Evolutionary conservation across 2,329 filamentous ascomycete genomes (phyloP).

Genomic region (Knoxdaviesia proteae): DNA sequence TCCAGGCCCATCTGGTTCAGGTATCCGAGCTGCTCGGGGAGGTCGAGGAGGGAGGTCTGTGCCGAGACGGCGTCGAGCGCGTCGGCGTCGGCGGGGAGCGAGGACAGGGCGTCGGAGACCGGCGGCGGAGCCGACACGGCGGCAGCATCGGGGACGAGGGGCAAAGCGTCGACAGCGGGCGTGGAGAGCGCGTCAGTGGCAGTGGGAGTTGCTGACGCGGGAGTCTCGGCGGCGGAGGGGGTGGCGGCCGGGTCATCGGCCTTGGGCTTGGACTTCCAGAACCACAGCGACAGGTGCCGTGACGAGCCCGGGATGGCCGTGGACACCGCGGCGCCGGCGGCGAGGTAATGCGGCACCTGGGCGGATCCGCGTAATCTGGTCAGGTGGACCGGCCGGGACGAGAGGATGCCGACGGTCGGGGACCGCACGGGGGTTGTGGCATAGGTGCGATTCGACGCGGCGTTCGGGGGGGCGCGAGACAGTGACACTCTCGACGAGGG

Average conservation of each 20-base stretch:
- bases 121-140: conserved; percentile 2
- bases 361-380: conserved; percentile 1
- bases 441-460: too few relatives aligned
- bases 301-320: conserved; percentile 3
- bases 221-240: conserved; percentile 5
- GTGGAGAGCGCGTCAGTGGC: conserved; percentile 2
- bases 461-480: too few relatives aligned
- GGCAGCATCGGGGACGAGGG: conserved; percentile 5
- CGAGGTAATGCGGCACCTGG: background rate
- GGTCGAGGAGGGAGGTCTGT: conserved; percentile 19
- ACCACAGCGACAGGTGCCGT: conserved; percentile 4
- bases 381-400: too few relatives aligned
- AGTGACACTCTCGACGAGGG: too few relatives aligned
- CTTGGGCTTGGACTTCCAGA: conserved; percentile 4
- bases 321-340: conserved; percentile 1
- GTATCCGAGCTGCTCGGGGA: conserved; percentile 64
- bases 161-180: background rate
- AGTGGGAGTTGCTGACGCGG: conserved; percentile 4
- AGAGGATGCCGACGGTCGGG: conserved; percentile 1
- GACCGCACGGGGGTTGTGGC: background rate
- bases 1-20: conserved; percentile 67
- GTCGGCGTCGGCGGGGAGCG: conserved; percentile 7
- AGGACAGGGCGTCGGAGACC: conserved; percentile 4
- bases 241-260: conserved; percentile 2
- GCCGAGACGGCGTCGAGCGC: conserved; percentile 6